A percentile compares a stretch with the other conserved stretches of the same genome.
Evolutionary conservation across 1,139 yeast genomes (phyloP).

Genomic region (Debaryomyces subglobosus): DNA sequence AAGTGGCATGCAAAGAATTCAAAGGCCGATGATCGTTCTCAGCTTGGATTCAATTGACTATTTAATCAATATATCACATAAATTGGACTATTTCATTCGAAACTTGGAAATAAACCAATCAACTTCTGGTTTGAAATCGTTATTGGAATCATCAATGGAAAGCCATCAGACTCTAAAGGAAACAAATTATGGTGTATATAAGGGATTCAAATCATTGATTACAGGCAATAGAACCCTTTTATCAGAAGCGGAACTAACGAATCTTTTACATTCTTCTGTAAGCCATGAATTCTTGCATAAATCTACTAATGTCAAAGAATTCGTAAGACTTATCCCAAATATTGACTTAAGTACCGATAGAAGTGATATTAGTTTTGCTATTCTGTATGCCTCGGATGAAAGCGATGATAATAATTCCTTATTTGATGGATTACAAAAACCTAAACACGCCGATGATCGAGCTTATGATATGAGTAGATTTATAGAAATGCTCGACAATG

Average conservation of each 20-base stretch:
- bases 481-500: constrained; percentile 25
- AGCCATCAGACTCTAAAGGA: constrained; percentile 8
- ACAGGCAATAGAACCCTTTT: background rate
- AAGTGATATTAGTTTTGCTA: constrained; percentile 16
- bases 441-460: constrained; percentile 25
- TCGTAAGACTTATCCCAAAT: constrained; percentile 13
- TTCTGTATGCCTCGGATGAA: constrained; percentile 17
- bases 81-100: constrained; percentile 19
- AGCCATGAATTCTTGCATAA: background rate
- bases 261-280: background rate
- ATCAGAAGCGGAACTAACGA: constrained; percentile 13
- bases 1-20: constrained; percentile 1
- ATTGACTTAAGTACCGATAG: constrained; percentile 13
- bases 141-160: constrained; percentile 12
- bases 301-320: background rate
- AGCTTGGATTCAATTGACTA: constrained; percentile 19
- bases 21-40: constrained; percentile 9
- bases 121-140: constrained; percentile 12
- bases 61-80: constrained; percentile 17
- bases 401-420: constrained; percentile 24
- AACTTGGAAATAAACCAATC: constrained; percentile 13
- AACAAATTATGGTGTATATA: background rate
- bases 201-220: constrained; percentile 2
- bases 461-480: constrained; percentile 32
- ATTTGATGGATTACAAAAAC: constrained; percentile 29